Evolutionary conservation across 164 flowering plant species (phyloP).

Genomic region (Vitis cinerea): DNA sequence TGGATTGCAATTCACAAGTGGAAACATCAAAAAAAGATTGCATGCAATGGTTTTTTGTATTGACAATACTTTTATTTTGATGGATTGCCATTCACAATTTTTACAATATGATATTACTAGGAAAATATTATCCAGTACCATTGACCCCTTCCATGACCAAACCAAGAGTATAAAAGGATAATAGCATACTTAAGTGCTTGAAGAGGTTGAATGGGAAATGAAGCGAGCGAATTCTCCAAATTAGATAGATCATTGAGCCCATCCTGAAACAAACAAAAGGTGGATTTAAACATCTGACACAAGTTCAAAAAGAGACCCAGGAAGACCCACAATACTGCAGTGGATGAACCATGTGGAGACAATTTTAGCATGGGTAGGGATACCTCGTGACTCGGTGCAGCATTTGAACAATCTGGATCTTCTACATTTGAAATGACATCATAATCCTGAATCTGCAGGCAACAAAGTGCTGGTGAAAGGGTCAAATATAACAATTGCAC

Average conservation of each 20-base stretch:
- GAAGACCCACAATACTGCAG: not conserved
- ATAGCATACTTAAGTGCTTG: slow-evolving; percentile 84
- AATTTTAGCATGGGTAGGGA: slow-evolving; percentile 2
- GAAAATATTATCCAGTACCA: not conserved
- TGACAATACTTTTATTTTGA: not conserved
- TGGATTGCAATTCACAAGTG: not conserved
- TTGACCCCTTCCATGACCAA: not conserved
- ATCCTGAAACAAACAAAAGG: slow-evolving; percentile 45
- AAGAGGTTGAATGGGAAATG: slow-evolving; percentile 86
- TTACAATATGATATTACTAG: not conserved
- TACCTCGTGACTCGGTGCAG: slow-evolving; percentile 54
- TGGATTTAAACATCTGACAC: not conserved
- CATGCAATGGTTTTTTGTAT: not conserved
- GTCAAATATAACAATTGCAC: slow-evolving; percentile 3
- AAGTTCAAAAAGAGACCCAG: not conserved
- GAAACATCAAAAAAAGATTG: not conserved
- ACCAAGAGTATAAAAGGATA: not conserved
- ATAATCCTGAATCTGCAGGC: slow-evolving; percentile 73
- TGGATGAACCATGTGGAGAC: not conserved
- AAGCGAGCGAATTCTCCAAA: slow-evolving; percentile 68
- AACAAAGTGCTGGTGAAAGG: slow-evolving; percentile 12
- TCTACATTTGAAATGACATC: slow-evolving; percentile 45
- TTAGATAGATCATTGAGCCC: slow-evolving; percentile 49
- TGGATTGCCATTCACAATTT: not conserved
- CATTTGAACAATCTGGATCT: slow-evolving; percentile 40